Conservation (phyloP, 306 rosid species). For the Fagus crenata region DNA sequence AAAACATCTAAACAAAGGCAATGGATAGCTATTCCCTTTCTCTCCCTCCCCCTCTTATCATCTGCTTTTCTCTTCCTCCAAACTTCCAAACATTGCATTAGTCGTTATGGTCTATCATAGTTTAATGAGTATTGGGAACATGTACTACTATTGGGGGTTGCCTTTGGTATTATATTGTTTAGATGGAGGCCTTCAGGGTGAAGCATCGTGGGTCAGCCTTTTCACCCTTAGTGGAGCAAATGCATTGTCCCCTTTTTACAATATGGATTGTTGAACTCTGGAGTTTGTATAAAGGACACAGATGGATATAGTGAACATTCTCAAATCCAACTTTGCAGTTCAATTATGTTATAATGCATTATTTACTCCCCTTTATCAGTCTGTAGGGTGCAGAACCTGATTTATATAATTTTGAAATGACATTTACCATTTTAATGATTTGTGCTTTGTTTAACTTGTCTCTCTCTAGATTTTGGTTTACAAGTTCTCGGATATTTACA, state of each 20-base stretch:
- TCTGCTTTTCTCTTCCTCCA: no score
- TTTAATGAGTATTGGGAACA: background rate
- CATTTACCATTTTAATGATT: background rate
- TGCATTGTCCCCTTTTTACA: background rate
- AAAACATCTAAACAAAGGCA: no score
- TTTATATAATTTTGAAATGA: no score
- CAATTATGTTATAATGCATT: background rate
- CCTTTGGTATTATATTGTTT: background rate
- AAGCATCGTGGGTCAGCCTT: background rate
- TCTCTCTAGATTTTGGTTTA: background rate
- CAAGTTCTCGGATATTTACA: background rate
- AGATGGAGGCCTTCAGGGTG: background rate
- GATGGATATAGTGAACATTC: background rate
- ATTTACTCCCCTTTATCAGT: background rate
- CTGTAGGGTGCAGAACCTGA: background rate
- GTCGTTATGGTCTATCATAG: background rate
- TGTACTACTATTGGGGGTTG: background rate
- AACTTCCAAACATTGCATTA: no score
- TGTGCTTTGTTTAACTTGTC: background rate
- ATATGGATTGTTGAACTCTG: no score
- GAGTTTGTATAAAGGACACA: background rate
- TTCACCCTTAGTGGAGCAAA: background rate
- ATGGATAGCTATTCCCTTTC: no score
- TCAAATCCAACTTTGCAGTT: background rate
- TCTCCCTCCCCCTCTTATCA: no score